Evolutionary conservation across 1,139 yeast species (phyloP), one percentile per base, ranked within the genome.

Genomic region (Taiozyma onychis): DNA sequence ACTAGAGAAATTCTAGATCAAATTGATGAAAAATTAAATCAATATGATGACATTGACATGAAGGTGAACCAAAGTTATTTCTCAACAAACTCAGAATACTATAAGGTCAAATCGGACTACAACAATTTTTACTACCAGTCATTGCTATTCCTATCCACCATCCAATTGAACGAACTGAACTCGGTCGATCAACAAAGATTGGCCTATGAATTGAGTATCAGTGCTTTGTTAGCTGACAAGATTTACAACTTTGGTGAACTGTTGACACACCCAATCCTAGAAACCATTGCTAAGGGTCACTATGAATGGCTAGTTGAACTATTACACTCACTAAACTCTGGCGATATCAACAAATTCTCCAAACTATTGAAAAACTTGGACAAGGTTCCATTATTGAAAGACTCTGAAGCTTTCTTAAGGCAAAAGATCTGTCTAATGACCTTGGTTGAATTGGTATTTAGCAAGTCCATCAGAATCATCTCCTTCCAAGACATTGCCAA

Each of bases 191-290:
- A 71, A 57, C 76, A 76, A 57, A 75, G 72, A 53, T 74, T 89
- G 51, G 93, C 97, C 27, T 83, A 84, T 62, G 96, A 93, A 59
- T 77, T 93, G 61, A 79, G 95, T 53, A 77, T 90, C 48, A 84
- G 96, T 43, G 99, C 98, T 0, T 73, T 93, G 55, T 75, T 93
- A 59, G 99, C 98, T 45, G 96, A 90, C 63, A 84, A 82, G 65
- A 88, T 93, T 59, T 95, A 90, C 74, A 93, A 91, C 71, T 93
- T 93, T 69, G 99, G 99, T 48, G 99, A 95, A 70, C 79, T 93
- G 57, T 78, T 93, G 53, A 81, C 90, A 65, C 98, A 93, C 66
- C 97, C 95, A 47, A 83, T 91, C 50, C 78, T 93, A 66, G 68
- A 75, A 47, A 73, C 77, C 44, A 75, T 87, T 49, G 68, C 76